Conservation (phyloP, 805 yeast species). For the Komagataella kurtzmanii region DNA sequence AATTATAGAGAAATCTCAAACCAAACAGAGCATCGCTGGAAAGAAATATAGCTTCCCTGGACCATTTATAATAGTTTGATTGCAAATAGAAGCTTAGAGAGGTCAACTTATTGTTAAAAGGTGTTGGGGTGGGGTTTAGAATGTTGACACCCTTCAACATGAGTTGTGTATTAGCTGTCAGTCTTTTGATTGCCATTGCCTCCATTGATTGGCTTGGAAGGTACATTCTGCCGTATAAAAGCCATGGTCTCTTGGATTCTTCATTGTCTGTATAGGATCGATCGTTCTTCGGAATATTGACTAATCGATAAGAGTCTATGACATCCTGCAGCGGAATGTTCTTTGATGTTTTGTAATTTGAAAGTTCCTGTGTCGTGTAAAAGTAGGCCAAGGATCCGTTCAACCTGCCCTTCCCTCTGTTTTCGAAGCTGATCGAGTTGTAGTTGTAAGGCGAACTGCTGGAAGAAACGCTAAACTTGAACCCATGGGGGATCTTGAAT, state of each 20-base stretch:
- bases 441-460: conserved; percentile 59
- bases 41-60: conserved; percentile 68
- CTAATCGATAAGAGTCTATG: conserved; percentile 50
- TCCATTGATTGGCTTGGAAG: conserved; percentile 81
- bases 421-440: conserved; percentile 58
- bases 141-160: conserved; percentile 66
- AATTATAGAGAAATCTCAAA: conserved; percentile 61
- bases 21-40: conserved; percentile 80
- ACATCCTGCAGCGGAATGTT: conserved; percentile 50
- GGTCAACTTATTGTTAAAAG: conserved; percentile 18
- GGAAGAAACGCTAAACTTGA: conserved; percentile 53
- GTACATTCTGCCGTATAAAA: conserved; percentile 77
- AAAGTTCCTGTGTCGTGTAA: conserved; percentile 50
- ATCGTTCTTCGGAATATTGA: conserved; percentile 27
- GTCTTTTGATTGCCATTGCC: conserved; percentile 66
- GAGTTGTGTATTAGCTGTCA: conserved; percentile 48
- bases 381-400: conserved; percentile 78
- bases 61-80: conserved; percentile 43
- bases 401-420: conserved; percentile 32
- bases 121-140: conserved; percentile 12
- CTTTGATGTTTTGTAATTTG: conserved; percentile 28
- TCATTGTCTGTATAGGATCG: background rate
- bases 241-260: conserved; percentile 16
- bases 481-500: conserved; percentile 59
- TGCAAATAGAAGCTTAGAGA: conserved; percentile 62